Conservation (phyloP, 208 protist genomes). For the Strigomonas galati region DNA sequence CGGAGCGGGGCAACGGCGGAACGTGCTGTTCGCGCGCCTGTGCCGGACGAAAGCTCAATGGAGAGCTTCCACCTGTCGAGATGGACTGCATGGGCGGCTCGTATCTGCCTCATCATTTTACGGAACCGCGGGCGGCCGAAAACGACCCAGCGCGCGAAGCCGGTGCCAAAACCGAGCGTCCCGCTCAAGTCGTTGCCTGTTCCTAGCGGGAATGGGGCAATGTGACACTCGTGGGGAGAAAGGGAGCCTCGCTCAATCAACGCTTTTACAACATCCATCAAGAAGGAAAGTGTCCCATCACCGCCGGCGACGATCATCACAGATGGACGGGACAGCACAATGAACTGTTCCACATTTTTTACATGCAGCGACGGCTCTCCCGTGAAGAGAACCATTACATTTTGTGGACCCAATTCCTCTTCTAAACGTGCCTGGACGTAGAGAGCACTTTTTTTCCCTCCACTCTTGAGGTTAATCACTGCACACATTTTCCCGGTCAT, state of each 20-base stretch:
- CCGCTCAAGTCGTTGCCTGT: conserved; percentile 68
- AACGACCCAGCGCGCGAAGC: conserved; percentile 46
- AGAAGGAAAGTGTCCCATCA: conserved; percentile 57
- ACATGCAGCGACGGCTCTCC: conserved; percentile 16
- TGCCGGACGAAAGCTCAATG: conserved; percentile 3
- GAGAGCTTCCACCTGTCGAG: conserved; percentile 42
- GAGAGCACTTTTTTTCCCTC: conserved; percentile 24
- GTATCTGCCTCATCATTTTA: conserved; percentile 21
- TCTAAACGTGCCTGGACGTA: conserved; percentile 34
- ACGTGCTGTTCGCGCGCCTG: not conserved
- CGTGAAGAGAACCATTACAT: conserved; percentile 38
- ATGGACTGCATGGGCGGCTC: conserved; percentile 16
- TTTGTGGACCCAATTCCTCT: conserved; percentile 23
- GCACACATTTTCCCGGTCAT: conserved; percentile 15
- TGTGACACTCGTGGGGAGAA: conserved; percentile 13
- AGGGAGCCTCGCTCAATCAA: conserved; percentile 21
- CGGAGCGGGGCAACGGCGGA: not conserved
- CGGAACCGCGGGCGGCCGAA: conserved; percentile 33
- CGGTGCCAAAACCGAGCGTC: conserved; percentile 56
- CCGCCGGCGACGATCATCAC: conserved; percentile 57
- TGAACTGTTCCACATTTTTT: conserved; percentile 20
- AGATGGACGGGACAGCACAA: conserved; percentile 21
- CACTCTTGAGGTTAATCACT: conserved; percentile 50
- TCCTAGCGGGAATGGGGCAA: conserved; percentile 61
- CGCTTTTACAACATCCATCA: conserved; percentile 38